Evolutionary conservation across 129 eudicot species (phyloP), one percentile per base, ranked within the genome.

Genomic region (Artemisia argyi): DNA sequence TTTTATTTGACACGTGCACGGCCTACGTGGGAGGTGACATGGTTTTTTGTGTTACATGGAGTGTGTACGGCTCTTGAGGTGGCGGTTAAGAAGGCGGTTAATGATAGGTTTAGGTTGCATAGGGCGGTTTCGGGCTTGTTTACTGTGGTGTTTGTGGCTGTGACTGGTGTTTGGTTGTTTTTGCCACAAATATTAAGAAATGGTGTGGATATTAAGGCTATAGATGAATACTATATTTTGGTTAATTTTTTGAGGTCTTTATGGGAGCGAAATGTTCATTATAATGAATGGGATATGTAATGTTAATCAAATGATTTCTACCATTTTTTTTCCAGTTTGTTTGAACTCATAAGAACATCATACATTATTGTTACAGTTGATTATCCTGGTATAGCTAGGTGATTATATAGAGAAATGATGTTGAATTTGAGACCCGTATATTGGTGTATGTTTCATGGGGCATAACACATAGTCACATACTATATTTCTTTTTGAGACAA

Each of bases 21-120:
- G 3, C 90, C 90, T 7, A 86, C 96, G 70, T 86, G 93, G 87
- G 88, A 86, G 86, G 90, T 84, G 69, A 87, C 93, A 35, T 84
- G 87, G 85, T 86, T 84, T 76, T 87, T 89, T 67, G 79, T 84
- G 1, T 7, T 89, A 4, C 93, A 89, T 2, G 96, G 96, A 30
- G 44, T 86, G 26, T 82, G 78, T 55, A 81, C 84, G 47, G 86
- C 76, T 12, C 74, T n/a, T 7, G 93, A 86, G 69, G 78, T 83
- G 73, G 81, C 17, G 1, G 70, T 83, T 47, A 87, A 79, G 77
- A 75, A 80, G 82, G 82, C 44, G 71, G 49, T 74, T 12, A 52
- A 49, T 1, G 93, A 81, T 16, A 58, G 82, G 58, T 73, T 74
- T 58, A 61, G 56, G 79, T 19, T 82, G 84, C 85, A 70, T 19